Base-by-base conservation (phyloP, 2,329 filamentous ascomycete species). In the Massarina eburnea region DNA sequence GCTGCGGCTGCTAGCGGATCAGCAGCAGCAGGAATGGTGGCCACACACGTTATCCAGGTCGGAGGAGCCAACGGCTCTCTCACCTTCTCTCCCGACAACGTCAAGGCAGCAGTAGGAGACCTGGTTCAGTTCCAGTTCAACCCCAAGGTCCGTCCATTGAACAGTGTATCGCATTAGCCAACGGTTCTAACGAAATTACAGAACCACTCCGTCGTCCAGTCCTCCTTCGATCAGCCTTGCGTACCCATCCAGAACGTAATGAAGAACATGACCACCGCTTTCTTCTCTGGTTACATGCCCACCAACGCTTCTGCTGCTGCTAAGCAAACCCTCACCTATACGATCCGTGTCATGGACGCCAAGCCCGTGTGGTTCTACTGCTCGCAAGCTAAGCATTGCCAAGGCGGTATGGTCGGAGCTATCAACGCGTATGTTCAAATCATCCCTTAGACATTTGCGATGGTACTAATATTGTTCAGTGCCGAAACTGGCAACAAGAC, bases 201-300 rank as follows among this genome's bases (percentile, higher is more conserved):
- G 52, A 91, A 91, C 76, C 88, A 92, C 79, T 91, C 87, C 40
- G 82, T 91, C 46, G 87, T 84, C 14, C 86, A 91, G 75, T 89
- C 88, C 37, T 83, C 78, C 59, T 92, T 91, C 61, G 83, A 86
- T 59, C 71, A 79, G 45, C 86, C 86, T 10, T 91, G 88, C 73
- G 67, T 78, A 21, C 85, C 86, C 40, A 80, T 87, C 56, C 58
- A 66, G 52, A 71, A 75, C 55, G 53, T 67, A 38, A 58, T 64
- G 57, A 32, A 58, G 44, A 68, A 75, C 68, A 75, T 77, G 72
- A 73, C 72, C 48, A 79, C 80, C 61, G 64, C 75, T 51, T 78
- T 91, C 73, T 86, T 79, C 59, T 76, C 74, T 12, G 85, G 85
- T 48, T 88, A 82, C 74, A 79, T 83, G 73, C 81, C 82, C 52